These are phyloP conservation scores for Catunica adiposa DNA, from an alignment of 2,329 filamentous ascomycete genomes.

Conservation along the genomic window DNA sequence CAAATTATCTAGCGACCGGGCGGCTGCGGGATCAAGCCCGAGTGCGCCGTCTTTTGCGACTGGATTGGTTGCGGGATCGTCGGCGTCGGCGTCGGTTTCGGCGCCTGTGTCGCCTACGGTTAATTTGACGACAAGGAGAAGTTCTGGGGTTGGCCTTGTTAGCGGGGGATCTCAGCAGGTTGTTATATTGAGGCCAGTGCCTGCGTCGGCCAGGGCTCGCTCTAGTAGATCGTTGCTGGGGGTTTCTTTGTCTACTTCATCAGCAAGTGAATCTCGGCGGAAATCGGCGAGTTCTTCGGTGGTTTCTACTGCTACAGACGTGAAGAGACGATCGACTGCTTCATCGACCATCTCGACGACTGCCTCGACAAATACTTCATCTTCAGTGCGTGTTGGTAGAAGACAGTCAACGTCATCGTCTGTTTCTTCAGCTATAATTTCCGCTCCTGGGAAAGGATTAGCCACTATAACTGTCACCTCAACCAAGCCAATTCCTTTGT, in stretches of 20 bases:
- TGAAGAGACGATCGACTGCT: too few relatives aligned
- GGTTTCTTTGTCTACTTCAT: not conserved
- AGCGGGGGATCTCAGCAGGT: not conserved
- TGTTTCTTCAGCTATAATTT: too few relatives aligned
- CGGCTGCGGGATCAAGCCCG: not conserved
- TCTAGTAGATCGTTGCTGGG: not conserved
- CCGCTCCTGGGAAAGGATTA: too few relatives aligned
- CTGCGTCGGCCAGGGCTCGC: slow-evolving; percentile 4
- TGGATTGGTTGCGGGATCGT: too few relatives aligned
- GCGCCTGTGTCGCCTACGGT: not conserved
- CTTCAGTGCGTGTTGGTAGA: too few relatives aligned
- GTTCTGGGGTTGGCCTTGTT: not conserved
- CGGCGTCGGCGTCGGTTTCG: not conserved
- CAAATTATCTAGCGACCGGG: not conserved
- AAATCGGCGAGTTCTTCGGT: not conserved
- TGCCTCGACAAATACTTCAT: too few relatives aligned
- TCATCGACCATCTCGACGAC: too few relatives aligned
- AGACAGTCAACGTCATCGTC: too few relatives aligned
- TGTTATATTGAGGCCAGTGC: slow-evolving; percentile 9
- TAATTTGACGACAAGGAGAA: not conserved
- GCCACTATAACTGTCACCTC: not conserved
- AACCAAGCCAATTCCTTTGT: not conserved
- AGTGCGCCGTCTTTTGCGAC: not conserved
- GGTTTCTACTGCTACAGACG: too few relatives aligned
- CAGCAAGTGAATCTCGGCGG: slow-evolving; percentile 7